A percentile compares a stretch with the other conserved stretches of the same genome.
Conservation (phyloP, 2,329 filamentous ascomycete genomes). For the Trichoderma sp. region DNA sequence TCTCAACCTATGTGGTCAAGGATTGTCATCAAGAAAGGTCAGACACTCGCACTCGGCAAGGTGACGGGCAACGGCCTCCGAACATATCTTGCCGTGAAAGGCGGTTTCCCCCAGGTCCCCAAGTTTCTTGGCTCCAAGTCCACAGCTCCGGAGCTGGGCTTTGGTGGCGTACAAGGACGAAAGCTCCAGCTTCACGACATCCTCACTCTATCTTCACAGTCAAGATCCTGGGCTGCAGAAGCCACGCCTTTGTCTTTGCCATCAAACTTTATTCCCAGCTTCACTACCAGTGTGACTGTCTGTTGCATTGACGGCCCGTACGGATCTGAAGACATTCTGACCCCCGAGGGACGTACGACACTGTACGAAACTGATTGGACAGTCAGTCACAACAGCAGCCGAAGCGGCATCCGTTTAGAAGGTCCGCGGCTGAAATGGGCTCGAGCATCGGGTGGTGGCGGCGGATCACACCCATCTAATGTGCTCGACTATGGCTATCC, state of each 20-base stretch:
- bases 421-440: not conserved
- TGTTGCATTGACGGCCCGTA: not conserved
- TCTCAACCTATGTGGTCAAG: not conserved
- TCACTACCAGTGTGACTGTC: not conserved
- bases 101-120: conserved; percentile 27
- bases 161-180: not conserved
- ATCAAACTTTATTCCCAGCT: not conserved
- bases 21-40: not conserved
- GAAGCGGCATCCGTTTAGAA: not conserved
- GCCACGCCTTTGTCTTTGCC: not conserved
- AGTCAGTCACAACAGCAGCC: not conserved
- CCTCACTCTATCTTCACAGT: not conserved
- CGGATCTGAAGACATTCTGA: not conserved
- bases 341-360: not conserved
- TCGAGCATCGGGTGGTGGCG: not conserved
- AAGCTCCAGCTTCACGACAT: not conserved
- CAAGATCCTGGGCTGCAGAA: not conserved
- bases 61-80: not conserved
- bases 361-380: not conserved
- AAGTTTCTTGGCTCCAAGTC: not conserved
- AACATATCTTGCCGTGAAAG: conserved; percentile 22
- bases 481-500: not conserved
- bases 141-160: not conserved
- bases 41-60: not conserved
- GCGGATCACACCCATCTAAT: not conserved